A percentile compares a stretch with the other conserved stretches of the same genome.
Evolutionary conservation across 2,329 filamentous ascomycete species (phyloP).

Genomic region (Penicillium sclerotiorum): DNA sequence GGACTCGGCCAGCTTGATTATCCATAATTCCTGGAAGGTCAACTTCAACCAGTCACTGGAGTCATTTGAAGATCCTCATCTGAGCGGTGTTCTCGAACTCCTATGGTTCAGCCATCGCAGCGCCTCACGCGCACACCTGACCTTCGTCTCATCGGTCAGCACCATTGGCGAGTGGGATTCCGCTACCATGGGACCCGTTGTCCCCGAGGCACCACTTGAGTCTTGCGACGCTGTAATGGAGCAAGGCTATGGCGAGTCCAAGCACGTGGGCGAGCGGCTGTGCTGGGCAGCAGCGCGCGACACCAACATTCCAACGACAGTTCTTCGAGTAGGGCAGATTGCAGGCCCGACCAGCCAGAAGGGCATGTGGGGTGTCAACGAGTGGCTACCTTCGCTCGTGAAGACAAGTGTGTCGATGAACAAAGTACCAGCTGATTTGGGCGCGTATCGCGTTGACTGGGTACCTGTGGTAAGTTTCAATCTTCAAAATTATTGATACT

Average conservation of each 20-base stretch:
- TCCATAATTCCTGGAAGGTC: slow-evolving; percentile 44
- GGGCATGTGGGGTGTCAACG: slow-evolving; percentile 59
- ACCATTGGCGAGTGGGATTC: slow-evolving; percentile 27
- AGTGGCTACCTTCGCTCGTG: slow-evolving; percentile 58
- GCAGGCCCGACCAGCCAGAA: slow-evolving; percentile 32
- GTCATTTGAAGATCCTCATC: slow-evolving; percentile 39
- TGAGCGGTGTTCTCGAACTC: slow-evolving; percentile 31
- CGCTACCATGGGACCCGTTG: slow-evolving; percentile 29
- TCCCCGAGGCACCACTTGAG: slow-evolving; percentile 28
- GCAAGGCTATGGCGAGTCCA: slow-evolving; percentile 41
- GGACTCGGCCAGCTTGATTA: slow-evolving; percentile 29
- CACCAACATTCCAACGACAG: slow-evolving; percentile 22
- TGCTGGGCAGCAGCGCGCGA: slow-evolving; percentile 37
- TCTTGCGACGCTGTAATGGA: slow-evolving; percentile 32
- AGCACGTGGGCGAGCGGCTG: slow-evolving; percentile 48
- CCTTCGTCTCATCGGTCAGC: slow-evolving; percentile 36
- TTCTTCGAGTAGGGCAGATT: slow-evolving; percentile 40
- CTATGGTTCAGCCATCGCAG: slow-evolving; percentile 30
- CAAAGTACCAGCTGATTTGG: slow-evolving; percentile 51
- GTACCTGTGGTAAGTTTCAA: slow-evolving; percentile 22
- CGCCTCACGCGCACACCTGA: slow-evolving; percentile 24
- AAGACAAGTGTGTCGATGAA: slow-evolving; percentile 55
- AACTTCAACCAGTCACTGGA: slow-evolving; percentile 39
- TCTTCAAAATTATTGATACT: neutral
- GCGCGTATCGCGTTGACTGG: slow-evolving; percentile 56